Base-by-base conservation (phyloP, 2,329 filamentous ascomycete genomes). In the Aspergillus nomiae region DNA sequence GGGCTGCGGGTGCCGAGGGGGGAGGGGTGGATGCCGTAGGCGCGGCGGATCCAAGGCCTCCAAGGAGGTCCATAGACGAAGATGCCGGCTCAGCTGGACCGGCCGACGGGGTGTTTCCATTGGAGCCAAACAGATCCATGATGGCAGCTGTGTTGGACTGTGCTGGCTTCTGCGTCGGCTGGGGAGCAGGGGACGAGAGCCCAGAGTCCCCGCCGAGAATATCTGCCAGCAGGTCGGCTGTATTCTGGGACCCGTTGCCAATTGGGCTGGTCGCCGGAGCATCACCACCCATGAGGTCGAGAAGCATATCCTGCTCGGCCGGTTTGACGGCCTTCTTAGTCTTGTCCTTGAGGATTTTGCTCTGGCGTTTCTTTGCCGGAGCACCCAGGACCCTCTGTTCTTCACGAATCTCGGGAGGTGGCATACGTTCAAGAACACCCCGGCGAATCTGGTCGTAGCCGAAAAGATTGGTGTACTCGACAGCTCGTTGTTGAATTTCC, bases 351-450 rank as follows among this genome's bases (percentile, higher is more conserved):
- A 84, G 75, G n/a, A 85, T 75, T 63, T 87, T 85, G 56, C 87
- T 80, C 70, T 82, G 83, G 73, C 89, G 88, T 76, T 87, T 89
- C 67, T 85, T 84, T 71, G 90, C 87, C 1, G 92, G 89, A 72
- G 94, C 91, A 50, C 94, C 94, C 21, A 99, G 84, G 3, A 97
- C 94, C 64, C 94, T 86, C 60, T 95, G 94, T 76, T 96, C 92
- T 76, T 99, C 95, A 69, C 94, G 92, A 73, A 99, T 98, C 77
- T 98, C 94, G 10, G 95, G 95, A 1, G 95, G 88, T 9, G 95
- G 95, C 96, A 99, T 99, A 77, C 95, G 96, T 80, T 99, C 95
- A 12, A 99, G 83, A 3, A 99, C 95, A 62, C 95, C 95, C 63
- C 87, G 87, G 60, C 94, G 89, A 61, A 99, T 91, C 64, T 92